Evolutionary conservation across 176 grass and related monocot species (phyloP).

Genomic region (Miscanthus lutarioriparius): DNA sequence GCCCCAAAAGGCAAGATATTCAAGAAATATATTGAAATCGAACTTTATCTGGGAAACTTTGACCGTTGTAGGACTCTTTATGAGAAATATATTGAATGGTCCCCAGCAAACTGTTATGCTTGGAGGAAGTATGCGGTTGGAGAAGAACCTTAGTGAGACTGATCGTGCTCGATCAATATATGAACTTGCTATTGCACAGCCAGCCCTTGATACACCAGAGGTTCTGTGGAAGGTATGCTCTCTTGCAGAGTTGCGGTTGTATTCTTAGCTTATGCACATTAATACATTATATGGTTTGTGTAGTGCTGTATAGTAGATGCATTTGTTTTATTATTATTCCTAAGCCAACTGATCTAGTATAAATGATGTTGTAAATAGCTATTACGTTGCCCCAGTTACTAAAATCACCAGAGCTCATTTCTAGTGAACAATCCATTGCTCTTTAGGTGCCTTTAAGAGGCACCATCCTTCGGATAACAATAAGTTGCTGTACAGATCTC

Average conservation of each 20-base stretch:
- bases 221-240: slow-evolving; percentile 73
- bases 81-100: slow-evolving; percentile 86
- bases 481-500: not conserved
- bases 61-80: slow-evolving; percentile 73
- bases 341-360: not conserved
- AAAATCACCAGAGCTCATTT: not conserved
- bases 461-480: not conserved
- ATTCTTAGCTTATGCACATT: not conserved
- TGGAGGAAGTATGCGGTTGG: slow-evolving; percentile 87
- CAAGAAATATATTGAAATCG: slow-evolving; percentile 92
- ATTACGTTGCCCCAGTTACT: not conserved
- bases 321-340: not conserved
- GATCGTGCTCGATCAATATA: slow-evolving; percentile 80
- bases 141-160: slow-evolving; percentile 75
- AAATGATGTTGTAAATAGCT: not conserved
- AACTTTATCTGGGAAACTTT: slow-evolving; percentile 79
- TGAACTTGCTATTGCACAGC: slow-evolving; percentile 81
- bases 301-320: not conserved
- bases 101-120: slow-evolving; percentile 77
- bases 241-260: not conserved
- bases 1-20: slow-evolving; percentile 96
- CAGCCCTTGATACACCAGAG: slow-evolving; percentile 85
- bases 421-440: not conserved
- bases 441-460: not conserved
- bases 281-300: slow-evolving; percentile 10